phyloP scores from a whole-genome alignment of 257 asterid species.

The Nicotiana tabacum region DNA sequence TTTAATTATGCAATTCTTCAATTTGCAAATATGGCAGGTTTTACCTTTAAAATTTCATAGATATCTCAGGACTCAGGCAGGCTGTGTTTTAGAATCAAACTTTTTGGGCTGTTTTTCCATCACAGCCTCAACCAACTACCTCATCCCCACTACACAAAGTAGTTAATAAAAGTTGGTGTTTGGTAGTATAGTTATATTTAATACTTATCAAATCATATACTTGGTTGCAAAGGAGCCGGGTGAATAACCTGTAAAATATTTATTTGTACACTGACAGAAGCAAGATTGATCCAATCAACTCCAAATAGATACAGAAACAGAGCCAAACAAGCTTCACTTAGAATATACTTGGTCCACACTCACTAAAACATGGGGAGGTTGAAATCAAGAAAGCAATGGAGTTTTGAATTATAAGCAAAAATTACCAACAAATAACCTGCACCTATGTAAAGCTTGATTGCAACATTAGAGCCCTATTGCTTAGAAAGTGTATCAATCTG shows the following conservation, averaged over 20 bases:
- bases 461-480: background rate
- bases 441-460: background rate
- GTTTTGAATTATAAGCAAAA: background rate
- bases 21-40: background rate
- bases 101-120: background rate
- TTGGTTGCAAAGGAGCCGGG: background rate
- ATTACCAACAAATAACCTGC: background rate
- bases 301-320: background rate
- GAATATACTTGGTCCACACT: background rate
- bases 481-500: background rate
- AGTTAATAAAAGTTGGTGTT: slow-evolving; percentile 1
- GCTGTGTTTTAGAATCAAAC: background rate
- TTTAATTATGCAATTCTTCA: background rate
- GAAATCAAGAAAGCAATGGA: background rate
- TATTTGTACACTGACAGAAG: background rate
- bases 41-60: background rate
- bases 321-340: slow-evolving; percentile 6
- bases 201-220: background rate
- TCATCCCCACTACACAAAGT: background rate
- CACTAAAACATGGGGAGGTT: background rate
- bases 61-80: background rate
- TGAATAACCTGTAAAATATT: background rate
- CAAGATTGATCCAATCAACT: background rate
- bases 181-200: background rate
- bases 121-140: background rate